Evolutionary conservation across 495 filamentous ascomycete species (phyloP), one percentile per base, ranked within the genome.

Genomic region (Corynascus novoguineensis): DNA sequence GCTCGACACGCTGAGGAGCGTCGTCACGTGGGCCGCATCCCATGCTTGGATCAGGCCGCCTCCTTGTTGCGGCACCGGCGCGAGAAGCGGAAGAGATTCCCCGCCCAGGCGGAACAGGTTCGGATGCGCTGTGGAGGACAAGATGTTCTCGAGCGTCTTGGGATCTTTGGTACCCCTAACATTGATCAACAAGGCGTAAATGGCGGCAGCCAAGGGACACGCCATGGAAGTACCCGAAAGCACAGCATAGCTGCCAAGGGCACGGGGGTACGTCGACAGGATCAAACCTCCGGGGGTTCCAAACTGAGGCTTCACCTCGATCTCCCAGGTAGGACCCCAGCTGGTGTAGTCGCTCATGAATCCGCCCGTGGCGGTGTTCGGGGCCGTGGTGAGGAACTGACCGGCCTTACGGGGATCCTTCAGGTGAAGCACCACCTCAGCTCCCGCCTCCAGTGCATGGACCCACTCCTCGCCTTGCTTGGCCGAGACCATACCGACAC

Each of bases 181-280:
- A 21, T 76, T 68, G 21, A 72, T 76, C 50, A 83, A 60, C 21
- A 84, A 74, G 7, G 81, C 81, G 53, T 76, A 77, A 56, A 79
- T 69, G 28, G 74, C 81, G 7, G 81, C 81, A 7, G 76, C 74
- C 35, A 80, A 68, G 4, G 81, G 81, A 62, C 80, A 81, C 19
- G 81, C 74, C 81, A 84, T 84, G 24, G 81, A 83, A 1, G 81
- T 84, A 34, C 81, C 81, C 17, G 75, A 79, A 4, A 82, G 68
- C 19, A 83, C 71, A 19, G 72, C 79, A 53, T 83, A 82, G 2
- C 74, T 68, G 29, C 81, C 81, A 15, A 74, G 60, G 12, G 73
- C 68, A 0, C 77, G 62, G 11, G 81, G 81, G 52, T 72, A 83
- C 4, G 81, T 83, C 25, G 81, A 78, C 49, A 83, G 64, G 59